phyloP scores from a whole-genome alignment of 805 yeast genomes.

The Candida dendrica region DNA sequence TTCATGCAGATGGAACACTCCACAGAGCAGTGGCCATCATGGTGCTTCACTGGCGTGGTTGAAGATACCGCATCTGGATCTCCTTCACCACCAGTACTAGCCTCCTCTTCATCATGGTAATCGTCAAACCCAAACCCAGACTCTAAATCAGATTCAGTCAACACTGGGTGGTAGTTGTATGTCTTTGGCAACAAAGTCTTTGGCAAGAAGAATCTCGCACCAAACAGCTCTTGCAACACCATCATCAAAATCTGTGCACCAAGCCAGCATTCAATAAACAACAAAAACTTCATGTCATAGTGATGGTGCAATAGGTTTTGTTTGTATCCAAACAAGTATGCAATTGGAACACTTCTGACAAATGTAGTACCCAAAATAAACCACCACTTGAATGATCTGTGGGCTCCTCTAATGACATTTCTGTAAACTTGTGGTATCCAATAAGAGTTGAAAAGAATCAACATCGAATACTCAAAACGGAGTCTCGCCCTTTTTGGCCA shows the following conservation, averaged over 20 bases:
- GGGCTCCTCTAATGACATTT: slow-evolving; percentile 61
- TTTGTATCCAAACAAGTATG: slow-evolving; percentile 47
- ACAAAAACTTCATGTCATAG: slow-evolving; percentile 44
- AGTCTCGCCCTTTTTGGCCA: slow-evolving; percentile 58
- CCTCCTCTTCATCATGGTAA: slow-evolving; percentile 13
- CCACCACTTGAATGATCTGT: slow-evolving; percentile 64
- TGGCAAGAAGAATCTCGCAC: slow-evolving; percentile 81
- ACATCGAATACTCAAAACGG: slow-evolving; percentile 47
- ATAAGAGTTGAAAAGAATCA: slow-evolving; percentile 53
- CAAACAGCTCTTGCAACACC: slow-evolving; percentile 57
- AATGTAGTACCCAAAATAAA: slow-evolving; percentile 65
- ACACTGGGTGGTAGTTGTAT: slow-evolving; percentile 73
- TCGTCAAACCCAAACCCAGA: slow-evolving; percentile 49
- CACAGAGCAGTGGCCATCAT: slow-evolving; percentile 37
- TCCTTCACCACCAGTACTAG: not conserved
- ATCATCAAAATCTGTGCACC: slow-evolving; percentile 50
- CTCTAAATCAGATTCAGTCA: slow-evolving; percentile 55
- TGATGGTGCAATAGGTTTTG: slow-evolving; percentile 68
- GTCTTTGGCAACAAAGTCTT: slow-evolving; percentile 69
- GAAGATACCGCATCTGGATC: slow-evolving; percentile 20
- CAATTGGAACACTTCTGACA: slow-evolving; percentile 56
- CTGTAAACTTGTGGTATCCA: slow-evolving; percentile 89
- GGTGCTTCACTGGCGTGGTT: slow-evolving; percentile 7
- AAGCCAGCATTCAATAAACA: slow-evolving; percentile 47
- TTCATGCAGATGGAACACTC: slow-evolving; percentile 93